These are phyloP conservation scores for Debaryomyces tyrocola DNA, from an alignment of 805 yeast genomes.

Conservation along the genomic window DNA sequence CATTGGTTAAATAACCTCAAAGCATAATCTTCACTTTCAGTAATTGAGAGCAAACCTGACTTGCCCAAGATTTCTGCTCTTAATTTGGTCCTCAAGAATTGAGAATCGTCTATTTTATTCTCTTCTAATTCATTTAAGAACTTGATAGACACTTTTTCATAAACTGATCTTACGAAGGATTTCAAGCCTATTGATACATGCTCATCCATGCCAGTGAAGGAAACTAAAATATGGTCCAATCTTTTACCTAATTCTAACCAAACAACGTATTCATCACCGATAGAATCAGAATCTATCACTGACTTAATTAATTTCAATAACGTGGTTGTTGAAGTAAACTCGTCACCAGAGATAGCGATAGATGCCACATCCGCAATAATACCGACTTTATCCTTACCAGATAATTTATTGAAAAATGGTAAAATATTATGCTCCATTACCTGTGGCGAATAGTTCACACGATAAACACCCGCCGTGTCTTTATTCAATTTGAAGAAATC, in stretches of 20 bases:
- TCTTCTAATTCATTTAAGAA: slow-evolving; percentile 20
- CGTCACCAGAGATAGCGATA: slow-evolving; percentile 47
- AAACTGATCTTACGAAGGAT: slow-evolving; percentile 31
- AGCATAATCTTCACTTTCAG: slow-evolving; percentile 38
- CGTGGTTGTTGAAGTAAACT: slow-evolving; percentile 34
- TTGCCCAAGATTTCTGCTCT: slow-evolving; percentile 39
- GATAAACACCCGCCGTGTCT: slow-evolving; percentile 51
- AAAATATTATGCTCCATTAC: slow-evolving; percentile 42
- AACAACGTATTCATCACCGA: slow-evolving; percentile 44
- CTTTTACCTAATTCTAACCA: slow-evolving; percentile 55
- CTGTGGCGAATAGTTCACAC: slow-evolving; percentile 51
- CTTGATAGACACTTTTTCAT: slow-evolving; percentile 27
- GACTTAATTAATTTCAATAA: slow-evolving; percentile 44
- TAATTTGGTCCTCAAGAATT: slow-evolving; percentile 32
- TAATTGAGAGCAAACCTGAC: slow-evolving; percentile 40
- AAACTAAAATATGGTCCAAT: slow-evolving; percentile 35
- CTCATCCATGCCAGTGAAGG: slow-evolving; percentile 27
- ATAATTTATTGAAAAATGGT: slow-evolving; percentile 35
- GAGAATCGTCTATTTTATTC: slow-evolving; percentile 15
- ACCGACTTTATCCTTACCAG: slow-evolving; percentile 53
- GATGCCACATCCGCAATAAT: slow-evolving; percentile 53
- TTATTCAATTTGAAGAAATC: slow-evolving; percentile 49
- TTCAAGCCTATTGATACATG: slow-evolving; percentile 25
- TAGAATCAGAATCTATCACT: slow-evolving; percentile 21
- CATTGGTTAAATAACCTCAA: slow-evolving; percentile 26